Evolutionary conservation across 2,329 filamentous ascomycete genomes (phyloP), one percentile per base, ranked within the genome.

Genomic region (Pseudocercospora pini-densiflorae): DNA sequence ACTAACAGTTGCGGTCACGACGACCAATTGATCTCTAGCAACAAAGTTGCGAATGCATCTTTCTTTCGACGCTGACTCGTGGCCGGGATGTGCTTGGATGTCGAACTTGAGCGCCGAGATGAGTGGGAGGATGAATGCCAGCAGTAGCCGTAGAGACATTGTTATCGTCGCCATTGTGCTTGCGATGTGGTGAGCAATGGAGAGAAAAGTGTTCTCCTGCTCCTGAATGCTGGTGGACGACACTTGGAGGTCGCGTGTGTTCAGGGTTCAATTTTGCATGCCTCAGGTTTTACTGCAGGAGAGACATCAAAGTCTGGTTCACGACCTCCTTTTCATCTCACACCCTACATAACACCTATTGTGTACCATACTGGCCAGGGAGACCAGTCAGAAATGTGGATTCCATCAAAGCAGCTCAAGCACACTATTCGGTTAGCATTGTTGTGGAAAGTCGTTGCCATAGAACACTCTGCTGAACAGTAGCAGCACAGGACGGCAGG

Each of bases 41-140:
- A 97, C 94, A 80, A 97, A 99, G 84, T 99, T 99, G 79, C 94
- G 89, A 80, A 99, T 92, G 84, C 95, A 99, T 83, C 94, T 88
- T 82, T 94, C 91, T 77, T 90, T 88, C 76, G 86, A 88, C 54
- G 80, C 80, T 68, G 84, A 84, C 74, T 90, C 88, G 79, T 87
- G 85, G 68, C 87, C 84, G 61, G 83, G 81, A 71, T 89, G 86
- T 53, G 93, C 92, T 75, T 88, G 82, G 68, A 99, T 88, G 76
- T 99, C 95, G 86, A 99, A 97, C 84, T 97, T 97, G 76, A 99
- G 89, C 66, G 93, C 93, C 47, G 82, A 81, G 47, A 83, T 72
- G 68, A 83, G 76, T 23, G 82, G 82, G 19, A 81, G 72, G 7
- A 74, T 62, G 64, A 77, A 73, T 6, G 81, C 72, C n/a, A 83